These are phyloP conservation scores for Candida sanyaensis DNA, from an alignment of 1,139 yeast genomes.

Conservation along the genomic window DNA sequence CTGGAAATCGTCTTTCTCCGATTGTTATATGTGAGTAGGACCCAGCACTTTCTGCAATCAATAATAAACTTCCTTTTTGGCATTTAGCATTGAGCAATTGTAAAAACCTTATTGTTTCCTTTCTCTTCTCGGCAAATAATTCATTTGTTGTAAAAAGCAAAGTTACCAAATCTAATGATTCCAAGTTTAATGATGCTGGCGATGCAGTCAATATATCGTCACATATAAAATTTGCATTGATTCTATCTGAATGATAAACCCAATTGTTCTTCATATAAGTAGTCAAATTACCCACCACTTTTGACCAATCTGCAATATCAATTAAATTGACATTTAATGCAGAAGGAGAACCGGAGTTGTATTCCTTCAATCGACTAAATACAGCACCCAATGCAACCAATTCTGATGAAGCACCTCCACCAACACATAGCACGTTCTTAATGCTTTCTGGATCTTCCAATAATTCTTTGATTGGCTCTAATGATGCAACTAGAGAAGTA, in stretches of 20 bases:
- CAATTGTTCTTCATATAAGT: slow-evolving; percentile 49
- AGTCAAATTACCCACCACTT: slow-evolving; percentile 47
- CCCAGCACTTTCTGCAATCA: slow-evolving; percentile 88
- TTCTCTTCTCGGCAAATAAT: slow-evolving; percentile 67
- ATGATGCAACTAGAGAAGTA: slow-evolving; percentile 59
- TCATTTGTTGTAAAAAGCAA: slow-evolving; percentile 85
- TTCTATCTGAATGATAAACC: slow-evolving; percentile 44
- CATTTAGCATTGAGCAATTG: slow-evolving; percentile 52
- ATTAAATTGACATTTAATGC: slow-evolving; percentile 52
- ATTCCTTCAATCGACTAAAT: slow-evolving; percentile 51
- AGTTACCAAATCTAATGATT: slow-evolving; percentile 53
- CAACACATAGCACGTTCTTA: slow-evolving; percentile 60
- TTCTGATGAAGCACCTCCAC: slow-evolving; percentile 93
- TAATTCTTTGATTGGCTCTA: slow-evolving; percentile 42
- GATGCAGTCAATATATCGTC: slow-evolving; percentile 46
- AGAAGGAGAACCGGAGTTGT: slow-evolving; percentile 31
- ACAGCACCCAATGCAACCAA: slow-evolving; percentile 68
- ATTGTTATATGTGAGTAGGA: slow-evolving; percentile 79
- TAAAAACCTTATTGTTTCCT: slow-evolving; percentile 61
- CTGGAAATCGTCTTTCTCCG: slow-evolving; percentile 78
- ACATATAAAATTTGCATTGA: slow-evolving; percentile 48
- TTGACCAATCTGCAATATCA: slow-evolving; percentile 80
- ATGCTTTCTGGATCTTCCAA: slow-evolving; percentile 30
- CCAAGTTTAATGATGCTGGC: slow-evolving; percentile 15
- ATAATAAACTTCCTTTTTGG: slow-evolving; percentile 54